These are phyloP conservation scores for Nemania diffusa DNA, from an alignment of 2,329 filamentous ascomycete genomes.

Conservation along the genomic window DNA sequence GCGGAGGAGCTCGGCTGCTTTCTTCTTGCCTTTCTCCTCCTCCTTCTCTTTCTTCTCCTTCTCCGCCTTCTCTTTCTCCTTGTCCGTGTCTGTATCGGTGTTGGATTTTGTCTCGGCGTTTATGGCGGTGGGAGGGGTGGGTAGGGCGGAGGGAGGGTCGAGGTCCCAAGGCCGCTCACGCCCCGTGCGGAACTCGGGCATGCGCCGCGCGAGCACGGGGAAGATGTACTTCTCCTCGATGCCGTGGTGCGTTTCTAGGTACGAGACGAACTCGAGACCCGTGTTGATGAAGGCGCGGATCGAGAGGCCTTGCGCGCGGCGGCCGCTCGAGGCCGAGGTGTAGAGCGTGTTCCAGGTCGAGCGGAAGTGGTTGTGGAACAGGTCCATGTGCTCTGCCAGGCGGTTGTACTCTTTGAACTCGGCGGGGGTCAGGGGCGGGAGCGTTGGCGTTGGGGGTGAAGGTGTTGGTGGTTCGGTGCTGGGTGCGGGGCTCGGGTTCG, in stretches of 20 bases:
- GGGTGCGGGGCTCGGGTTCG: neutral
- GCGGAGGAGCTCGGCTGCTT: conserved; percentile 70
- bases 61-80: conserved; percentile 21
- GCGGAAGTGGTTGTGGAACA: conserved; percentile 83
- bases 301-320: conserved; percentile 71
- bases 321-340: conserved; percentile 67
- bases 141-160: neutral
- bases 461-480: neutral
- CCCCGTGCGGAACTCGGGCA: conserved; percentile 75
- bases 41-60: conserved; percentile 1
- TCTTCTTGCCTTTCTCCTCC: conserved; percentile 38
- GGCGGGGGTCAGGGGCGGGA: conserved; percentile 71
- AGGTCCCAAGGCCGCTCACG: conserved; percentile 21
- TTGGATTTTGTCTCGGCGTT: neutral
- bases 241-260: conserved; percentile 79
- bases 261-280: conserved; percentile 75
- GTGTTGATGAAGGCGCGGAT: conserved; percentile 74
- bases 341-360: conserved; percentile 77
- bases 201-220: conserved; percentile 77
- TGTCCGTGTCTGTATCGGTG: neutral
- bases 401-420: conserved; percentile 78
- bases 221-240: conserved; percentile 89
- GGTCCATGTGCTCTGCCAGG: conserved; percentile 79
- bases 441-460: conserved; percentile 20
- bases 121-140: neutral